These are phyloP conservation scores for Mycena maculata DNA, from an alignment of 768 basidiomycete species.

Conservation along the genomic window DNA sequence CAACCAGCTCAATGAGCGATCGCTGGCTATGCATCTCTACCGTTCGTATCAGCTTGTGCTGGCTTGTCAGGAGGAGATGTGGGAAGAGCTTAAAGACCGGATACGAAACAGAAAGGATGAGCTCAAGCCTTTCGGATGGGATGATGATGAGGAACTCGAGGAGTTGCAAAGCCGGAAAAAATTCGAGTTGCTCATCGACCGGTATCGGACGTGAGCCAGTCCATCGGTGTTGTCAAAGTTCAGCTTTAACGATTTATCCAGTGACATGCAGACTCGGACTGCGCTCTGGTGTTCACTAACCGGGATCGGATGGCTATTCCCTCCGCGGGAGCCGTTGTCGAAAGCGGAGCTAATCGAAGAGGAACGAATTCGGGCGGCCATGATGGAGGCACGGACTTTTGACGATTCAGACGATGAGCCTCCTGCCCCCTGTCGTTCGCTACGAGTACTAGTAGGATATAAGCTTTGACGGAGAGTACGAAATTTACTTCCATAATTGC, in stretches of 20 bases:
- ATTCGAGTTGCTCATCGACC: slow-evolving; percentile 69
- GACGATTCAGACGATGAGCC: slow-evolving; percentile 63
- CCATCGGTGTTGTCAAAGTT: neutral
- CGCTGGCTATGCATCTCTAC: slow-evolving; percentile 78
- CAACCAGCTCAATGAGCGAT: slow-evolving; percentile 63
- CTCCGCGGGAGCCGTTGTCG: slow-evolving; percentile 69
- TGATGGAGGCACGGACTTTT: slow-evolving; percentile 66
- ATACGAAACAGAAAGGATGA: slow-evolving; percentile 67
- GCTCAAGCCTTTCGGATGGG: slow-evolving; percentile 74
- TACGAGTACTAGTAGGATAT: slow-evolving; percentile 71
- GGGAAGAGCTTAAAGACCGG: slow-evolving; percentile 76
- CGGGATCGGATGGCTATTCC: slow-evolving; percentile 68
- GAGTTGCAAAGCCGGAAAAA: slow-evolving; percentile 66
- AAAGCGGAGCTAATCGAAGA: slow-evolving; percentile 80
- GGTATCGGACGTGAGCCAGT: slow-evolving; percentile 62
- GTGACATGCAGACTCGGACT: slow-evolving; percentile 75
- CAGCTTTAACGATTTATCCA: slow-evolving; percentile 38
- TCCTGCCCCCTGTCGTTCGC: slow-evolving; percentile 65
- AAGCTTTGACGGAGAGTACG: slow-evolving; percentile 49
- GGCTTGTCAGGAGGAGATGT: slow-evolving; percentile 80
- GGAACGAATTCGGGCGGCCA: slow-evolving; percentile 67
- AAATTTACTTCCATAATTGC: neutral
- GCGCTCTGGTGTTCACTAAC: slow-evolving; percentile 73
- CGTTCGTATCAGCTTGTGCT: slow-evolving; percentile 70
- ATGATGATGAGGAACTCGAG: slow-evolving; percentile 71